Conservation (phyloP, 345 rosid species). For the Luvunga scandens region DNA sequence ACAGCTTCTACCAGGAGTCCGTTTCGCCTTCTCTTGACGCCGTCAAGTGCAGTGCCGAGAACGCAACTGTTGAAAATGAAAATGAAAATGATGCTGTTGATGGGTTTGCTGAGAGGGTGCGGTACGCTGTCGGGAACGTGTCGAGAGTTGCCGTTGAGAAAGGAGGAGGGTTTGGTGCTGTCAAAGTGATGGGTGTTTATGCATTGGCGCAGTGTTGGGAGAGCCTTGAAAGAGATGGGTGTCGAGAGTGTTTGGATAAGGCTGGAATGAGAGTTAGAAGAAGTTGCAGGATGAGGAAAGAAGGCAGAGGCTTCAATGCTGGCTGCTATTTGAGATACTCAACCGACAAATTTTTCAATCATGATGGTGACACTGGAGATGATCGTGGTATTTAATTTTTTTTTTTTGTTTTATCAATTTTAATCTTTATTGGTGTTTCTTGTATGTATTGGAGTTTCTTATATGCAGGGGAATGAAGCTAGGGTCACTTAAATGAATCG, state of each 20-base stretch:
- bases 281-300: conserved; percentile 33
- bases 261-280: conserved; percentile 28
- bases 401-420: not conserved
- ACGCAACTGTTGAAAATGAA: not conserved
- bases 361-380: conserved; percentile 8
- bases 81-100: no score
- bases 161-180: conserved; percentile 31
- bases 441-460: not conserved
- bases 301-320: conserved; percentile 50
- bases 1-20: conserved; percentile 46
- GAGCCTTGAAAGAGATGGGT: conserved; percentile 30
- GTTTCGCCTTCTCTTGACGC: conserved; percentile 29
- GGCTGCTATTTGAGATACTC: conserved; percentile 51
- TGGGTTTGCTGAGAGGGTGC: conserved; percentile 12
- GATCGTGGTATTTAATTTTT: conserved; percentile 30
- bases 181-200: conserved; percentile 25
- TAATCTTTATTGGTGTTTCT: not conserved
- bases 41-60: conserved; percentile 29
- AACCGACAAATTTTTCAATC: conserved; percentile 28
- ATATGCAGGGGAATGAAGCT: not conserved
- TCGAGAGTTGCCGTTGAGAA: conserved; percentile 28
- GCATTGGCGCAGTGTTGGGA: conserved; percentile 62
- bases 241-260: conserved; percentile 41
- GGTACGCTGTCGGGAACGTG: conserved; percentile 33
- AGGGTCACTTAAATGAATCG: no score